Evolutionary conservation across 441 rosid genomes (phyloP), one percentile per base, ranked within the genome.

Genomic region (Syzygium malaccense): DNA sequence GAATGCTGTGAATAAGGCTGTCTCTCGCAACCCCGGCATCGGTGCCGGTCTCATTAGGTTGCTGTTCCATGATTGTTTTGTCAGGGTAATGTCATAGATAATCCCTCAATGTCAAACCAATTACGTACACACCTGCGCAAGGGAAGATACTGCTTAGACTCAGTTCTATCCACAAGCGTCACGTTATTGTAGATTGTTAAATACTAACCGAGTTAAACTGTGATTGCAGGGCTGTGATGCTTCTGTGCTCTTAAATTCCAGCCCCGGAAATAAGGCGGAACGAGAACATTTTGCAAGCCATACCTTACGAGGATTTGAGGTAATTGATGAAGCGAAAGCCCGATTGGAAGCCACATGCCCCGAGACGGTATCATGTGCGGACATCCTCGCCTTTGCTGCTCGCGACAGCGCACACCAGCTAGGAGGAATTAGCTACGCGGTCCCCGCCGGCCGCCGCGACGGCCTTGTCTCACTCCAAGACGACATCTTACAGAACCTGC

Each of bases 51-150:
- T 92, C 85, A 86, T 92, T 23, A 87, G 93, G 60, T 88, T 89
- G 91, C 91, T 90, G 64, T 88, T 93, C 90, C 94, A 93, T 28
- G 93, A 93, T 78, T 92, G 93, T 58, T 93, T 93, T 32, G 93
- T 93, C 58, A 87, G 91, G 90, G 93, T 90, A 90, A 33, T 71
- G 33, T 64, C 23, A 30, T 30, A 64, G 75, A 64, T 30, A 30
- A 64, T 64, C 75, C 41, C 37, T 30, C 20, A 30, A 30, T 30
- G 75, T 68, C 45, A 3, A 68, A 20, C 45, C 79, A 68, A 15
- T 33, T 8, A 68, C 45, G 10, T 18, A 33, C 25, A 5, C 4
- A 5, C 79, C 33, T 68, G 41, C 41, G 25, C 25, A 33, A 18
- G 48, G 45, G 9, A 68, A 68, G 6, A 68, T 33, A 68, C 19